Evolutionary conservation across 352 stramenopile genomes (phyloP), one percentile per base, ranked within the genome.

Genomic region (Elongisporangium prolatum): DNA sequence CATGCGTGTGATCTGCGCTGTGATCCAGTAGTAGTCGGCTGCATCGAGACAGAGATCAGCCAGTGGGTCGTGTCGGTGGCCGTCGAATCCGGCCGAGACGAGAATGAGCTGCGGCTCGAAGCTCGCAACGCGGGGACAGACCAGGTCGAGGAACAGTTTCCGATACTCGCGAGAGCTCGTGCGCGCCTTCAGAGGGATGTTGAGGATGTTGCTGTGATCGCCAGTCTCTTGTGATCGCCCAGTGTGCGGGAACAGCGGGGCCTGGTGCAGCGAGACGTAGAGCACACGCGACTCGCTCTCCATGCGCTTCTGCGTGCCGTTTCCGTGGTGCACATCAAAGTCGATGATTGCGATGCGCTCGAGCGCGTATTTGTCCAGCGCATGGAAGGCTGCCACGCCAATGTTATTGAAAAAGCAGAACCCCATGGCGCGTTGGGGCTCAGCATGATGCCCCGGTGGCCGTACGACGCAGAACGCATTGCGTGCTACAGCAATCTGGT

Each of bases 391-490:
- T n/a, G 84, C 95, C 50, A 98, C 79, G 40, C 89, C 93, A 18
- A 98, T 87, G 60, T 97, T 98, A 59, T 99, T 99, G 60, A 98
- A 98, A 37, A 98, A 87, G 63, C 96, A 99, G 67, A 99, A 99
- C 21, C 93, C 73, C 74, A 86, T 85, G 0, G 75, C 67, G 5
- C 65, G 59, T 47, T 71, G 64, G 10, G 71, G 65, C 38, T 83
- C 73, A 1, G 80, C 77, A 48, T 89, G 80, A 50, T 89, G 77
- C 10, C 81, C 81, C 0, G 81, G 81, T 2, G 81, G 81, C 13
- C 81, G 69, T 18, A 88, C 91, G 6, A 93, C 78, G 53, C 89
- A 97, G 67, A 98, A 98, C 1, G 88, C 91, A 63, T 96, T 96
- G 22, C 24, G 24, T 34, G 24, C 24, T 34, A 7, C 3, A 34